phyloP scores from a whole-genome alignment of 768 basidiomycete species.

The Termitomyces titanicus region DNA sequence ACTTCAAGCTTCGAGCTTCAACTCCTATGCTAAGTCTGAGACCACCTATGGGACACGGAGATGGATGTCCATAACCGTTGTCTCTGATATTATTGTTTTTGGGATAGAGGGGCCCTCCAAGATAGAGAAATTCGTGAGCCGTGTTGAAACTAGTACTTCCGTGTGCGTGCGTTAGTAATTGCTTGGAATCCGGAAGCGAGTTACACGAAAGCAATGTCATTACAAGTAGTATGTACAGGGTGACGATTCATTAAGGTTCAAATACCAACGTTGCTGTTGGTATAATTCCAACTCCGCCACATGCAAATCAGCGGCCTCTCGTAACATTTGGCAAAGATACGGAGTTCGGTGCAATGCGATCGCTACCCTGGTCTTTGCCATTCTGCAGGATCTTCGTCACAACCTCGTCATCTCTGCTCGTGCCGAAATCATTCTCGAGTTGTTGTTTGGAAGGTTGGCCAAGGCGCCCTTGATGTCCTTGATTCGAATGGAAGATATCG shows the following conservation, averaged over 20 bases:
- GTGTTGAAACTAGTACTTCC: too few species aligned
- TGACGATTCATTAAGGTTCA: background rate
- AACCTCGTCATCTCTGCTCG: constrained; percentile 63
- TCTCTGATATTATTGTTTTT: too few species aligned
- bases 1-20: too few species aligned
- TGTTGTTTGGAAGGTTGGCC: constrained; percentile 79
- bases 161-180: too few species aligned
- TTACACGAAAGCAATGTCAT: background rate
- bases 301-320: constrained; percentile 13
- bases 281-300: background rate
- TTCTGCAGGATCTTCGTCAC: constrained; percentile 55
- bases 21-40: background rate
- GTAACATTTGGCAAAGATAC: constrained; percentile 18
- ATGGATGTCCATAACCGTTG: background rate
- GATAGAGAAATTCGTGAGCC: too few species aligned
- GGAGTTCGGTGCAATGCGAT: constrained; percentile 32
- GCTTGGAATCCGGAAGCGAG: background rate
- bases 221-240: background rate
- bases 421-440: constrained; percentile 69
- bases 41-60: background rate
- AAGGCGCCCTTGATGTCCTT: constrained; percentile 77
- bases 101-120: too few species aligned
- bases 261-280: background rate
- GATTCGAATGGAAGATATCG: constrained; percentile 62
- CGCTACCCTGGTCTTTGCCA: constrained; percentile 55